These are phyloP conservation scores for Talaromyces sp. DNA, from an alignment of 2,329 filamentous ascomycete species.

Conservation along the genomic window DNA sequence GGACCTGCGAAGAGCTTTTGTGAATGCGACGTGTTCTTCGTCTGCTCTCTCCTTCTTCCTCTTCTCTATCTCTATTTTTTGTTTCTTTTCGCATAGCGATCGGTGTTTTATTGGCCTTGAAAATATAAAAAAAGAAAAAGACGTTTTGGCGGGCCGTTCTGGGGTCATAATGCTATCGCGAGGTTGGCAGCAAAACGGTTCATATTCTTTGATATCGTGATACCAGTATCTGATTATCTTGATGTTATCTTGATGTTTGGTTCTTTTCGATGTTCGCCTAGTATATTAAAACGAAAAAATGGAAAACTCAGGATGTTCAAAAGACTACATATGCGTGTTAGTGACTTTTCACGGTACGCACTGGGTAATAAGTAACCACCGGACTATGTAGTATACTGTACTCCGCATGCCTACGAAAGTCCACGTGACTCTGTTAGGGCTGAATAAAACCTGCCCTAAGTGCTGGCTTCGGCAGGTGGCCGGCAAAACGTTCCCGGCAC, in stretches of 20 bases:
- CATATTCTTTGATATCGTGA: neutral
- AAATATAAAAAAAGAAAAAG: neutral
- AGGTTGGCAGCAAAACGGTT: neutral
- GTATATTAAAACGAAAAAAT: neutral
- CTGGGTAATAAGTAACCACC: no score
- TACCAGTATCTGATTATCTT: neutral
- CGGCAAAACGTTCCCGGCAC: neutral
- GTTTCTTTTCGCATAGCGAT: slow-evolving; percentile 34
- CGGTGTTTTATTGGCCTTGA: slow-evolving; percentile 28
- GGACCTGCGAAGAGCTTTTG: slow-evolving; percentile 94
- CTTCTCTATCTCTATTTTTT: slow-evolving; percentile 12
- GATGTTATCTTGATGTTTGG: neutral
- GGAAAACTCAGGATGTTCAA: neutral
- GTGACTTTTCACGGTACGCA: neutral
- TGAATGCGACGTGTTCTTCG: slow-evolving; percentile 25
- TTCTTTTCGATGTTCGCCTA: neutral
- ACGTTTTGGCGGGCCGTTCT: neutral
- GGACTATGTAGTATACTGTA: no score
- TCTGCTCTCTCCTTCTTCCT: slow-evolving; percentile 16
- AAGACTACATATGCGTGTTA: neutral
- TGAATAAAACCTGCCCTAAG: neutral
- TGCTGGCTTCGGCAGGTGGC: neutral
- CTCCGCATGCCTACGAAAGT: no score
- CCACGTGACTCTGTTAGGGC: neutral
- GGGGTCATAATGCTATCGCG: neutral